Evolutionary conservation across 306 rosid species (phyloP), one percentile per base, ranked within the genome.

Genomic region (Inga laurina): DNA sequence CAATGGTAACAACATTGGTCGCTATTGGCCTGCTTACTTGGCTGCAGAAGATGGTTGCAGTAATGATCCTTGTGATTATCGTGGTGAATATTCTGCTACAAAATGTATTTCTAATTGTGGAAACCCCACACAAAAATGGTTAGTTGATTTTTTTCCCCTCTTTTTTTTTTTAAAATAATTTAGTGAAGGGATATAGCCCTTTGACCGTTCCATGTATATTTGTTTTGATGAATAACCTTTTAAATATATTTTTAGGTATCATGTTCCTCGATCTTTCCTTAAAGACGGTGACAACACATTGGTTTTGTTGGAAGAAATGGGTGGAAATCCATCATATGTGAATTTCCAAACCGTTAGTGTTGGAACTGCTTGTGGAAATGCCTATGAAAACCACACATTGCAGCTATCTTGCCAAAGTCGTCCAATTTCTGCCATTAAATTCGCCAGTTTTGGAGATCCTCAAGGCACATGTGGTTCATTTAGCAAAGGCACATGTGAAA

Each of bases 81-180:
- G 95, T 7, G 92, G 89, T 27, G 0, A 77, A 5, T 91, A 91
- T 57, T 14, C 4, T 0, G 67, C 81, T 67, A 8, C 18, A 22
- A 92, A 92, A 83, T 88, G 93, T 45, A 79, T 86, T 0, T n/a
- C 61, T 44, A 89, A 92, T 30, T 92, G 92, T 52, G 96, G 92
- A 10, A 32, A 86, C 0, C 88, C 91, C 3, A 51, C 94, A 22
- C 97, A 92, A 13, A 85, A 85, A 79, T 87, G 92, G 90, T 89
- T 59, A 3, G 68, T 80, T 61, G 11, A 11, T 4, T 32, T 45
- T 6, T 30, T 13, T 21, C 2, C 18, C 43, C 8, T 0, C 0
- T 0, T 39, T 39, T 39, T 1, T 39, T 39, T 39, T 5, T 39
- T 8, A 6, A n/a, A n/a, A n/a, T n/a, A n/a, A 59, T 2, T 22